Base-by-base conservation (phyloP, 371 early-diverging fungal genomes). In the Mucor plumbeus region DNA sequence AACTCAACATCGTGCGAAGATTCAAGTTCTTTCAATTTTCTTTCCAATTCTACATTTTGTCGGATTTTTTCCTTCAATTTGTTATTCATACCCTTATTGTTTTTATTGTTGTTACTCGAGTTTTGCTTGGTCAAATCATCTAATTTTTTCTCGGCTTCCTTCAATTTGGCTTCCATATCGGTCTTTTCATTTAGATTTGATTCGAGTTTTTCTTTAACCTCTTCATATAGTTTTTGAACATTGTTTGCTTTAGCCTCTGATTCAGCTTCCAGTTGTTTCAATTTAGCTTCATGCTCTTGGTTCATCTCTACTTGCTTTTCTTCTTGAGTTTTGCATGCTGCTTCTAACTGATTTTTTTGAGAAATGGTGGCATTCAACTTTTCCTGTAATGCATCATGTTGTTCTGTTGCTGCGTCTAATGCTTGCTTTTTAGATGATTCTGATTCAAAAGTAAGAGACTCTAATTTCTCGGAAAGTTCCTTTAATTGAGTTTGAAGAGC, bases 81-180 rank as follows among this genome's bases (percentile, higher is more conserved):
- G 19, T 33, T 48, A 8, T 68, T 50, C 38, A 62, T 72, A 39
- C 71, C 67, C 1, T 62, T 60, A 38, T 78, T 81, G 41, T 87
- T 72, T 54, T 88, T 89, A 7, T 86, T 85, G 13, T 74, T 74
- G 8, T 84, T 70, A 6, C 84, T 61, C 4, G 61, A 35, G 15
- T 34, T 44, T 47, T 68, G 62, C 15, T 62, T 62, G 15, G 40
- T 41, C 2, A 36, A 4, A 15, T 56, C 58, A 5, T 58, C 36
- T 13, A 55, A 35, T n/a, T 62, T 56, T n/a, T 54, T 50, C 0
- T 66, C 40, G 4, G 53, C 39, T 31, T 65, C 66, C 4, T 80
- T 73, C 33, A 77, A 47, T 2, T 48, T 48, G 19, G 48, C 10
- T 7, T 48, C 21, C 17, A 48, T 48, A 8, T 48, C 48, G 8